These are phyloP conservation scores for Trametes villosa DNA, from an alignment of 768 basidiomycete genomes.

Conservation along the genomic window DNA sequence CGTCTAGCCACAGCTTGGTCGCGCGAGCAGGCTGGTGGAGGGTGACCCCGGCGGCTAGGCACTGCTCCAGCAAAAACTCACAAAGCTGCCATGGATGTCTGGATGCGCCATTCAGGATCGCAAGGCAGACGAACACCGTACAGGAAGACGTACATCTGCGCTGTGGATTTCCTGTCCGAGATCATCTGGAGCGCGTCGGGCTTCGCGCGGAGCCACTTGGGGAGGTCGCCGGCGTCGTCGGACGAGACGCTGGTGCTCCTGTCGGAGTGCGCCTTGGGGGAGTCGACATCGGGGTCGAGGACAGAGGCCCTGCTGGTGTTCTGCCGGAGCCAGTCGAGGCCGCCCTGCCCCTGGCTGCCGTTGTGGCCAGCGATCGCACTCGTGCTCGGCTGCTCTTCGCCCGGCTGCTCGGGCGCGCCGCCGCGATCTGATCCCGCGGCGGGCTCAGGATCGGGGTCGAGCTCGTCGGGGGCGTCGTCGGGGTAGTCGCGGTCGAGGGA, in stretches of 20 bases:
- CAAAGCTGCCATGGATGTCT: slow-evolving; percentile 37
- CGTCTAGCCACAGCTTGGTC: slow-evolving; percentile 22
- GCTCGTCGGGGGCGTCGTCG: slow-evolving; percentile 4
- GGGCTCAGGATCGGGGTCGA: not conserved
- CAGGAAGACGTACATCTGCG: slow-evolving; percentile 34
- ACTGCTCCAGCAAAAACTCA: slow-evolving; percentile 37
- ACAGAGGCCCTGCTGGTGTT: slow-evolving; percentile 29
- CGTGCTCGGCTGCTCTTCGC: no score
- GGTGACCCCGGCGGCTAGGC: slow-evolving; percentile 32
- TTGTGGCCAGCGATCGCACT: slow-evolving; percentile 5
- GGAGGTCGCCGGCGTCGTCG: slow-evolving; percentile 17
- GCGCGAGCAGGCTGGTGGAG: slow-evolving; percentile 37
- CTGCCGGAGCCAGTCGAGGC: slow-evolving; percentile 35
- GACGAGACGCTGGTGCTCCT: not conserved
- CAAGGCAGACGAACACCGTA: not conserved
- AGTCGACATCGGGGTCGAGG: slow-evolving; percentile 10
- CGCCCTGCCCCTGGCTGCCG: slow-evolving; percentile 11
- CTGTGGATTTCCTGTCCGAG: slow-evolving; percentile 34
- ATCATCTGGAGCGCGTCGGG: slow-evolving; percentile 29
- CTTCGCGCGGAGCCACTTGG: slow-evolving; percentile 29
- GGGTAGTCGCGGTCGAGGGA: slow-evolving; percentile 31
- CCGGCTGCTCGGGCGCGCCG: not conserved
- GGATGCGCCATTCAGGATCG: slow-evolving; percentile 3
- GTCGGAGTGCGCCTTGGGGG: slow-evolving; percentile 13
- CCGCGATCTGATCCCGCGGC: slow-evolving; percentile 1